Percentiles rank a stretch among this genome's conserved stretches.
These are phyloP conservation scores for Termitomyces sp. DNA, from an alignment of 768 basidiomycete genomes.

Conservation along the genomic window DNA sequence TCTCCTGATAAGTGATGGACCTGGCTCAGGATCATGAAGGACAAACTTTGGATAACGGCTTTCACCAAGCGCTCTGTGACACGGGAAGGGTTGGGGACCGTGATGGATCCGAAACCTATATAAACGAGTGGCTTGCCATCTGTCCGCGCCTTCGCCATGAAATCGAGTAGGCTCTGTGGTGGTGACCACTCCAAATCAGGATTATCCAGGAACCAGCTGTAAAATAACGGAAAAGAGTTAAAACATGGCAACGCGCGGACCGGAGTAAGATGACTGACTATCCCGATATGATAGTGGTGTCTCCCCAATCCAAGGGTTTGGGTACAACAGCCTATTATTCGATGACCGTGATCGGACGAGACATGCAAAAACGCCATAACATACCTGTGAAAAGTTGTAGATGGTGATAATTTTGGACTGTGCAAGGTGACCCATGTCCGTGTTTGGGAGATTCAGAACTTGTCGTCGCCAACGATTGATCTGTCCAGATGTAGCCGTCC, in stretches of 20 bases:
- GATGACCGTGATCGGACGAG: neutral
- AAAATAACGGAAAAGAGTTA: neutral
- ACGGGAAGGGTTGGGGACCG: conserved; percentile 52
- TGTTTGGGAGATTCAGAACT: conserved; percentile 40
- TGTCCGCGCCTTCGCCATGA: conserved; percentile 48
- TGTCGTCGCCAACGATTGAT: conserved; percentile 63
- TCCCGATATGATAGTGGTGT: conserved; percentile 50
- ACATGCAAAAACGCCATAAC: neutral
- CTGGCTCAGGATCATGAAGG: neutral
- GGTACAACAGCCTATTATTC: conserved; percentile 49
- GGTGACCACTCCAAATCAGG: conserved; percentile 56
- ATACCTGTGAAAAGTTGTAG: conserved; percentile 61
- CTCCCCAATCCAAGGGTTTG: conserved; percentile 68
- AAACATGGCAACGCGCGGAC: neutral
- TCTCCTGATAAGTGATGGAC: neutral
- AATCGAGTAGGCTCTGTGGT: conserved; percentile 41
- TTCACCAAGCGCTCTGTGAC: conserved; percentile 53
- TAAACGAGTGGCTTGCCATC: conserved; percentile 63
- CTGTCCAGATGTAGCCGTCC: conserved; percentile 60
- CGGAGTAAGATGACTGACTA: conserved; percentile 34
- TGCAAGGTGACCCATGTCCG: conserved; percentile 55
- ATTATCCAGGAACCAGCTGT: conserved; percentile 63
- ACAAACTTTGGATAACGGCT: conserved; percentile 54
- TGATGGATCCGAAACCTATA: conserved; percentile 69
- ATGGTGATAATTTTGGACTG: conserved; percentile 59